phyloP scores from a whole-genome alignment of 352 stramenopile species.

The Hyphochytrium catenoides region DNA sequence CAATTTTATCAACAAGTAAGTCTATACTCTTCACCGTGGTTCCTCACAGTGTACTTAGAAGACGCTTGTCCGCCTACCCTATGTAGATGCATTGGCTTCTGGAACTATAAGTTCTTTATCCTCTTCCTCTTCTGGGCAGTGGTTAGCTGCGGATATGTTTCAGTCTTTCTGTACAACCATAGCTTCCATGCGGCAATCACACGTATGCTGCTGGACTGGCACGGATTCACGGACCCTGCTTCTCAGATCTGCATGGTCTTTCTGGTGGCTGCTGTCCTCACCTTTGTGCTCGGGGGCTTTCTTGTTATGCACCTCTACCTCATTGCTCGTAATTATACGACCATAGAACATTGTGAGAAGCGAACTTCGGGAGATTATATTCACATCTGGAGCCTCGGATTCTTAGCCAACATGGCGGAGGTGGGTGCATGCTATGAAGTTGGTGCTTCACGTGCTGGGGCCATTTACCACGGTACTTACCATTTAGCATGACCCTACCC shows the following conservation, averaged over 20 bases:
- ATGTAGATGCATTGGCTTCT: constrained; percentile 50
- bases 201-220: neutral
- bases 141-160: constrained; percentile 31
- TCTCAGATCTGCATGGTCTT: constrained; percentile 30
- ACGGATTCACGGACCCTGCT: neutral
- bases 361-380: constrained; percentile 36
- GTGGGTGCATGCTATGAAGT: too few species aligned
- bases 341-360: constrained; percentile 65
- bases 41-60: too few species aligned
- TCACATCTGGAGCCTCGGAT: constrained; percentile 45
- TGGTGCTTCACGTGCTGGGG: too few species aligned
- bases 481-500: too few species aligned
- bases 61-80: too few species aligned
- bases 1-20: constrained; percentile 65
- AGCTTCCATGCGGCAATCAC: constrained; percentile 5
- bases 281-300: constrained; percentile 34
- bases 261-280: constrained; percentile 33
- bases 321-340: constrained; percentile 36
- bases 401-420: constrained; percentile 45
- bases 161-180: constrained; percentile 32
- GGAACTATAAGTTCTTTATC: constrained; percentile 71
- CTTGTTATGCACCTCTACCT: constrained; percentile 47
- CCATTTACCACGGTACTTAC: too few species aligned
- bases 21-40: too few species aligned
- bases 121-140: constrained; percentile 50